Evolutionary conservation across 768 basidiomycete genomes (phyloP), one percentile per base, ranked within the genome.

Genomic region (Tricholoma terreum): DNA sequence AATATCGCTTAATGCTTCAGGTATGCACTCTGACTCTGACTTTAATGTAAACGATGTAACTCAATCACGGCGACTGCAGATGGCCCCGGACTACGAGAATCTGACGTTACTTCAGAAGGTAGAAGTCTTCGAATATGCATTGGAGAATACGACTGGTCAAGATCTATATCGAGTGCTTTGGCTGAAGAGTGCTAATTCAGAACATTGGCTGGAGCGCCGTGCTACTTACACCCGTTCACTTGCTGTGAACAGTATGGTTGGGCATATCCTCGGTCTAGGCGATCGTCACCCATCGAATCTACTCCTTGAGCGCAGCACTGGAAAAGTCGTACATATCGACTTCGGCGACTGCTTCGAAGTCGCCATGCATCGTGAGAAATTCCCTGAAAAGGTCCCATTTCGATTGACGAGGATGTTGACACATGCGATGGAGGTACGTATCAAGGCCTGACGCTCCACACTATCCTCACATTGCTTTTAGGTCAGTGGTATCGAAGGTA

Each of bases 271-370:
- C 52, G 96, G 96, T 36, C 77, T 99, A 10, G 96, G 96, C n/a
- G 96, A 99, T 73, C 87, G 96, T 12, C 96, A 99, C 69, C 96
- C 96, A 30, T 94, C 92, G 61, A 99, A 99, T 76, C 68, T 98
- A 48, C 80, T 99, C 65, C 81, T 99, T 22, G 92, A 94, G 69
- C 87, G 94, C 59, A 86, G 84, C 59, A 93, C 90, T 1, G 96
- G 96, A 33, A 93, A 95, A 71, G 89, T 98, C 33, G 92, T 98
- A 35, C 97, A 99, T 67, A 97, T 94, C 61, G 94, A 95, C 69
- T 95, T 93, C 62, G 97, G 97, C 51, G 97, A 99, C 69, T 99
- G 97, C 68, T 99, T 98, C 72, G 95, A 98, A 73, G 89, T 97
- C 42, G 94, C 95, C 17, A 96, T 96, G 90, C 90, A 92, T 64